These are phyloP conservation scores for Torulaspora delbrueckii DNA, from an alignment of 805 yeast species.

Conservation along the genomic window DNA sequence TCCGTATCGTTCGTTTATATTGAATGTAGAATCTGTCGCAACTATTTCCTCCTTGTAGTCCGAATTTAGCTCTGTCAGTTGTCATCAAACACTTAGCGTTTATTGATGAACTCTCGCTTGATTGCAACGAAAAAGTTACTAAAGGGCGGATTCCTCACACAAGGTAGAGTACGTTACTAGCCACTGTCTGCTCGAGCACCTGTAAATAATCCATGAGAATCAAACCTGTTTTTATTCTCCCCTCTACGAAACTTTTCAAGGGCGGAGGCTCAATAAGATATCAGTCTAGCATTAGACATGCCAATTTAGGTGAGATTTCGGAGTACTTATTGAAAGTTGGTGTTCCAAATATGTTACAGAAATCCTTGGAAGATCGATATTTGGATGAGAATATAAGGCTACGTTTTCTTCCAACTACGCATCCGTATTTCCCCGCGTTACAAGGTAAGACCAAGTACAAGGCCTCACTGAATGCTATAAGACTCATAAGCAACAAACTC, in stretches of 20 bases:
- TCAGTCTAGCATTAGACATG: slow-evolving; percentile 8
- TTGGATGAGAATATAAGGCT: slow-evolving; percentile 47
- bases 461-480: slow-evolving; percentile 53
- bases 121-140: no score
- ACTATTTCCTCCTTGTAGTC: background rate
- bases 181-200: background rate
- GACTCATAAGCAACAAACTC: slow-evolving; percentile 49
- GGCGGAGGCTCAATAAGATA: slow-evolving; percentile 2
- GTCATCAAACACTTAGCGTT: background rate
- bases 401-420: slow-evolving; percentile 53
- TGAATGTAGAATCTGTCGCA: background rate
- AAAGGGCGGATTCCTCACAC: background rate
- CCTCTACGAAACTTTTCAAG: background rate
- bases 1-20: background rate
- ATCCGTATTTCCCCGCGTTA: slow-evolving; percentile 50
- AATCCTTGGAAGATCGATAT: slow-evolving; percentile 41
- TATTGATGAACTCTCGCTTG: background rate
- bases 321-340: slow-evolving; percentile 42
- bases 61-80: background rate
- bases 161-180: background rate
- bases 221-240: background rate
- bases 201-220: background rate
- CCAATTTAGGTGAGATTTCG: slow-evolving; percentile 51
- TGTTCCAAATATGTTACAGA: slow-evolving; percentile 49
- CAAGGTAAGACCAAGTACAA: slow-evolving; percentile 53